A percentile compares a stretch with the other conserved stretches of the same genome.
These are phyloP conservation scores for Dactylellina cionopaga DNA, from an alignment of 2,329 filamentous ascomycete genomes.

Conservation along the genomic window DNA sequence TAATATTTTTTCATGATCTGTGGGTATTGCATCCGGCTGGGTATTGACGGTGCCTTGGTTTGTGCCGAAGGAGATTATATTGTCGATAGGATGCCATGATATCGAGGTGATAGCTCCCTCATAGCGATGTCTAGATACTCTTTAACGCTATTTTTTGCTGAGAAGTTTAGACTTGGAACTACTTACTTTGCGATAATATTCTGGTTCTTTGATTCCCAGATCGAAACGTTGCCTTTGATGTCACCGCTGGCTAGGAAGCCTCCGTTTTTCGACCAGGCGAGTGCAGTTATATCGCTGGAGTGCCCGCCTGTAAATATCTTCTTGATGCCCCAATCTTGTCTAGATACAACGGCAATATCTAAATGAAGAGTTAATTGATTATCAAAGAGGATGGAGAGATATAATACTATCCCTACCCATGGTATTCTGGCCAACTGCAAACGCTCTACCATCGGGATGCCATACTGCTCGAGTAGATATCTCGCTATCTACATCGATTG, in stretches of 20 bases:
- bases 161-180: background rate
- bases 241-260: conserved; percentile 79
- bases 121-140: conserved; percentile 66
- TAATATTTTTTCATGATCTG: conserved; percentile 69
- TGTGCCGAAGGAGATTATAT: conserved; percentile 89
- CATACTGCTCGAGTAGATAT: conserved; percentile 79
- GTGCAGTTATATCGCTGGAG: conserved; percentile 81
- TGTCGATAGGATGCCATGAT: conserved; percentile 89
- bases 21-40: conserved; percentile 74
- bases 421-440: conserved; percentile 83
- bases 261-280: conserved; percentile 95
- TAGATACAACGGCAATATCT: conserved; percentile 88
- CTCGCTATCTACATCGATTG: conserved; percentile 79
- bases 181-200: conserved; percentile 74
- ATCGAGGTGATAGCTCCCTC: conserved; percentile 86
- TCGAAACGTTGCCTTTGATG: conserved; percentile 74
- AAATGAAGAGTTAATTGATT: background rate
- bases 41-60: conserved; percentile 94
- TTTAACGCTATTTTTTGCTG: too few relatives aligned
- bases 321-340: conserved; percentile 88
- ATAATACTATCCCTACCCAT: conserved; percentile 61
- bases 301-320: conserved; percentile 81
- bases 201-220: conserved; percentile 93
- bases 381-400: background rate
- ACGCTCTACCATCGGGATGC: conserved; percentile 94